Conservation (phyloP, 371 early-diverging fungal species). For the Phascolomyces articulosus region DNA sequence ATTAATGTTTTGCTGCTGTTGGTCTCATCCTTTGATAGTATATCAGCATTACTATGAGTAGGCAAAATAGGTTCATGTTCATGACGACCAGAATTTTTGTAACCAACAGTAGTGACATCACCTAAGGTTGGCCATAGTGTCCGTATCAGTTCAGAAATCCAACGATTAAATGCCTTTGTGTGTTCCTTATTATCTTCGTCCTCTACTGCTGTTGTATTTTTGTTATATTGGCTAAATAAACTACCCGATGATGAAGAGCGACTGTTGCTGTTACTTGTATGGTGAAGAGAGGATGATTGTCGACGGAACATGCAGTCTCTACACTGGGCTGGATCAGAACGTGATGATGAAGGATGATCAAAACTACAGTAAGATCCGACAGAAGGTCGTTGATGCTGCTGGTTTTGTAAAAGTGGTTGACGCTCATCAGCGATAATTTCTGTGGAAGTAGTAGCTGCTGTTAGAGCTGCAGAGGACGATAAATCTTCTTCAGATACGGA, state of each 20-base stretch:
- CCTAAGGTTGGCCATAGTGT: neutral
- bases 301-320: slow-evolving; percentile 3
- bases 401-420: neutral
- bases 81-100: too few relatives aligned
- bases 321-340: slow-evolving; percentile 6
- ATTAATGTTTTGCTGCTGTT: neutral
- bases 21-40: neutral
- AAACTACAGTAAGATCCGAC: slow-evolving; percentile 11
- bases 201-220: neutral
- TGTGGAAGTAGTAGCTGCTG: neutral
- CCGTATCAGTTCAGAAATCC: neutral
- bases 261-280: neutral
- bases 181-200: too few relatives aligned
- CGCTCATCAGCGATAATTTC: neutral
- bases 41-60: neutral
- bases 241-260: neutral
- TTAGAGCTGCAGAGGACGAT: neutral
- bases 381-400: neutral
- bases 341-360: slow-evolving; percentile 16
- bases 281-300: neutral
- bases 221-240: neutral
- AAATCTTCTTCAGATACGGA: neutral
- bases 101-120: neutral
- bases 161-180: neutral
- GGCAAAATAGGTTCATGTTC: neutral